Base-by-base conservation (phyloP, 2,329 filamentous ascomycete genomes). In the Ophiocordyceps unilateralis region DNA sequence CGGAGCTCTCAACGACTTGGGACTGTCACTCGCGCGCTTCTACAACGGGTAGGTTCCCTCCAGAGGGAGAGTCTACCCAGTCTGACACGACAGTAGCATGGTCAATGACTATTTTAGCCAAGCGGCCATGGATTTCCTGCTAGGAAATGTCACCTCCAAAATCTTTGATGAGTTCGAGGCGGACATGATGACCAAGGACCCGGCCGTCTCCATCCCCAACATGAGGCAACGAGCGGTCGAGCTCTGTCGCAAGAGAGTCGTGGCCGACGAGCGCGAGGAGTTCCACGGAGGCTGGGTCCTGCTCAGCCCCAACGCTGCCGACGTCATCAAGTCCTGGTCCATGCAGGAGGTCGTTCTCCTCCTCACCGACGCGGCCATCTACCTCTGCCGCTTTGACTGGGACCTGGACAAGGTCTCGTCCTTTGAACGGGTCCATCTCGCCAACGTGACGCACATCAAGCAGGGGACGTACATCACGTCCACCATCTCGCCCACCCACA, bases 71-170 rank as follows among this genome's bases (percentile, higher is more conserved):
- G 6, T 10, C 32, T 10, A 19, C 11, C 6, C 15, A 36, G 38
- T 47, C 54, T 45, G 53, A 44, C 14, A 32, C 24, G 17, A 34
- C 21, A 17, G 72, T 55, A 96, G 94, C 50, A 91, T 96, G 62
- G 87, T 98, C 49, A 94, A 93, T 51, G 91, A 98, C 62, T 95
- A 93, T 60, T 96, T 96, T 61, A 83, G 88, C 20, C 91, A 98
- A 58, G 84, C 87, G 0, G 85, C 84, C 41, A 94, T 98, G 49
- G 91, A 98, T 58, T 96, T 91, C 55, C 72, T 94, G 4, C 74
- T 96, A 0, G 91, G 91, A 19, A 91, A 91, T 50, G 84, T 93
- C 11, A 86, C 81, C 0, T 80, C 79, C 1, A 69, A 78, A 15
- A 82, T 94, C 3, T 96, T 96, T 56, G 83, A 89, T 44, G 91